Percentiles rank a stretch among this genome's conserved stretches.
Conservation (phyloP, 2,329 filamentous ascomycete species). For the Sclerotinia sclerotiorum region DNA sequence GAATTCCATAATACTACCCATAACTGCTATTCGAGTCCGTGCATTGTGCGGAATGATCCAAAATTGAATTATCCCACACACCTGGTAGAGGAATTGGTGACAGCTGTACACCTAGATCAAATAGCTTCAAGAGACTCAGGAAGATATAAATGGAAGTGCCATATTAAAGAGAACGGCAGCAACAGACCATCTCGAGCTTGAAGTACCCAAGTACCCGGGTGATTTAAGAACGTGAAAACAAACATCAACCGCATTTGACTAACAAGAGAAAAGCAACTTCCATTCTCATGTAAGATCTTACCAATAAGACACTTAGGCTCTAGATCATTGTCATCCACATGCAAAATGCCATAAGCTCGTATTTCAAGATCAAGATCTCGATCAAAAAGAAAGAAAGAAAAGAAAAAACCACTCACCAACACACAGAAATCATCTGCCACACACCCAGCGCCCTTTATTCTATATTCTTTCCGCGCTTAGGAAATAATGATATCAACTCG, state of each 20-base stretch:
- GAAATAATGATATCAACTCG: not conserved
- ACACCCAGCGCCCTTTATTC: too few species aligned
- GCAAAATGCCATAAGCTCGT: not conserved
- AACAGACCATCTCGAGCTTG: not conserved
- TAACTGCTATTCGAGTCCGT: too few species aligned
- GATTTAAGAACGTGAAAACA: not conserved
- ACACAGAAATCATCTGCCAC: not conserved
- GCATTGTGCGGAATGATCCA: too few species aligned
- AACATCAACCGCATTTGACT: not conserved
- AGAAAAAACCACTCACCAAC: too few species aligned
- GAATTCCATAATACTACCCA: too few species aligned
- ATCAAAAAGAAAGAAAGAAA: not conserved
- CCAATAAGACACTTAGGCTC: not conserved
- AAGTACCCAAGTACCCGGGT: not conserved
- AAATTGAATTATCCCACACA: not conserved
- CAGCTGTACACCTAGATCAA: too few species aligned
- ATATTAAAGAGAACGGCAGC: not conserved
- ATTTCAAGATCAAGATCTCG: not conserved
- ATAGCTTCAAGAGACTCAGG: too few species aligned
- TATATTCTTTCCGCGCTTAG: too few species aligned
- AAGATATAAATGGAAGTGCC: not conserved
- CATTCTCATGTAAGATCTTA: not conserved
- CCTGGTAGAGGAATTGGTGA: too few species aligned
- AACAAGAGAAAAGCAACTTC: not conserved
- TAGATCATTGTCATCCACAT: too few species aligned